Base-by-base conservation (phyloP, 1,284 basidiomycete species). In the Pseudozyma flocculosa region DNA sequence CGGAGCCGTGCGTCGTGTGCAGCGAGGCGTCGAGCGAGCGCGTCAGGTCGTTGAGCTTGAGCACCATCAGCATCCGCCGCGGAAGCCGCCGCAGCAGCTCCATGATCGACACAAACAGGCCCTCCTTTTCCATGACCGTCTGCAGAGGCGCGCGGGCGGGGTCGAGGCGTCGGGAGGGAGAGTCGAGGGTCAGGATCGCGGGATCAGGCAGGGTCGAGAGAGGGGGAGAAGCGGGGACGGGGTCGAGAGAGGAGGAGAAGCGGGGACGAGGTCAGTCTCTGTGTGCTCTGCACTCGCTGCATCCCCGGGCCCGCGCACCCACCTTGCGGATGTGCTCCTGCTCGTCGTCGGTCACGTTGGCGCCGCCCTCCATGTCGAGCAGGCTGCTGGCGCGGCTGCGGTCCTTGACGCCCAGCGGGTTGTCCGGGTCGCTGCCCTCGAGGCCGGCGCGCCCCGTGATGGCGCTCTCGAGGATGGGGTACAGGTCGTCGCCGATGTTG, bases 1-100 rank as follows among this genome's bases (percentile, higher is more conserved):
- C 72, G 4, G 71, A 75, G 7, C 81, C 81, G 63, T 84, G 83
- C 0, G 83, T 84, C 0, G 83, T 84, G 22, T 82, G 78, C 38
- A 84, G 68, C 43, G 81, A 80, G n/a, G 77, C 72, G 59, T 84
- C 83, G 11, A 84, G 77, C 83, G 92, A 73, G 24, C 75, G 68
- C 11, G 72, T 70, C 15, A 78, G 62, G 47, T 78, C 75, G 53
- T 78, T 78, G 47, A 78, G 68, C 51, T 78, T 78, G 32, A 78
- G 61, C 4, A 78, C 75, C 75, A 78, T 78, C 17, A 78, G 65
- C 75, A 78, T 76, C 7, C 70, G 64, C 19, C 75, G 55, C 15
- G 75, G 75, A 13, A 78, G 71, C 19, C 63, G 50, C 14, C 75
- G 68, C 13, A 78, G 54, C 21, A 78, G 59, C 24, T 73, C 66